Evolutionary conservation across 2,329 filamentous ascomycete genomes (phyloP).

Genomic region (Canariomyces notabilis): DNA sequence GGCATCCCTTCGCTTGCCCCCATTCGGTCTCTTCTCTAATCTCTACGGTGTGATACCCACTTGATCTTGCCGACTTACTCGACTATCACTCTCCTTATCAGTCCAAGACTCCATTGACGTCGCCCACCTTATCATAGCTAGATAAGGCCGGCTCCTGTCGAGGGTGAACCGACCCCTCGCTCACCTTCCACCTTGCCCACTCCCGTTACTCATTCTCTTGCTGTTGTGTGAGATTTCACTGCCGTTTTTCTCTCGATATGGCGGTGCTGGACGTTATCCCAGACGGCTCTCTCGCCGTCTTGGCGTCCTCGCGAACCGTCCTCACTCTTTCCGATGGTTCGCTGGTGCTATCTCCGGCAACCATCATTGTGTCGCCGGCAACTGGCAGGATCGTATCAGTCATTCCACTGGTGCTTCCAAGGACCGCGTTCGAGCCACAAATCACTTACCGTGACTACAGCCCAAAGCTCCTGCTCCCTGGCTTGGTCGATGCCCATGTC

Average conservation of each 20-base stretch:
- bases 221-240: constrained; percentile 1
- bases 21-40: not conserved
- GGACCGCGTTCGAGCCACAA: constrained; percentile 65
- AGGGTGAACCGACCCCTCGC: too few species aligned
- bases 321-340: constrained; percentile 63
- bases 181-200: not conserved
- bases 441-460: constrained; percentile 79
- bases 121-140: too few species aligned
- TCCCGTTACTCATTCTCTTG: not conserved
- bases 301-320: constrained; percentile 79
- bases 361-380: constrained; percentile 68
- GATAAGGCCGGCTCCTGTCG: too few species aligned
- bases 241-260: constrained; percentile 27
- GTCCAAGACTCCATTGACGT: too few species aligned
- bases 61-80: too few species aligned
- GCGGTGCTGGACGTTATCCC: constrained; percentile 26
- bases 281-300: constrained; percentile 55
- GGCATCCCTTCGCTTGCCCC: not conserved
- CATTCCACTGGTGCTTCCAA: constrained; percentile 66
- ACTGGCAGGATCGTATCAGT: constrained; percentile 84
- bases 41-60: too few species aligned
- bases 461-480: constrained; percentile 78
- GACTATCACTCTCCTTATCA: too few species aligned
- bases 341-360: constrained; percentile 69
- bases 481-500: constrained; percentile 93